Percentiles rank a stretch among this genome's conserved stretches.
phyloP scores from a whole-genome alignment of 345 rosid genomes.

The Angophora floribunda region DNA sequence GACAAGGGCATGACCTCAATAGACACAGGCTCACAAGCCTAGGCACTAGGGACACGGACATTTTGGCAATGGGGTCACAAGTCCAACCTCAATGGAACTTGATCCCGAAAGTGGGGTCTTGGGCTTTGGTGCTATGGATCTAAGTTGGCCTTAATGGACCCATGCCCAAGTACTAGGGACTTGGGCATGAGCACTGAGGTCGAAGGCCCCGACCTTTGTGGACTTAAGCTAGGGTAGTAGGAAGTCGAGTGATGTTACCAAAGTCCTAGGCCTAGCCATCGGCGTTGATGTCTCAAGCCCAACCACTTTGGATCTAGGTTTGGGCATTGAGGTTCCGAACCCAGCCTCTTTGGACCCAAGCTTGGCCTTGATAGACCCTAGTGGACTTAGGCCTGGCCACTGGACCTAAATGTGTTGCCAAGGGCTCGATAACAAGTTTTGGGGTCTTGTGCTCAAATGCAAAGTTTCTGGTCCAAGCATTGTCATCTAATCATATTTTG shows the following conservation, averaged over 20 bases:
- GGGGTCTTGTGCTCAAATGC: background rate
- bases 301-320: background rate
- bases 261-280: background rate
- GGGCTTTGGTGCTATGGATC: background rate
- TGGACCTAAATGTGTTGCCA: accelerated
- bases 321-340: accelerated
- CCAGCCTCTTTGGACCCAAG: accelerated
- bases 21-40: background rate
- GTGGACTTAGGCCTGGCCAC: accelerated
- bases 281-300: accelerated
- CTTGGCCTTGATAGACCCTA: background rate
- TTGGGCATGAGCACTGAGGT: background rate
- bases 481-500: accelerated
- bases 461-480: background rate
- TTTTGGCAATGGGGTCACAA: accelerated
- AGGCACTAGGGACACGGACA: background rate
- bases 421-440: accelerated
- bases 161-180: no score
- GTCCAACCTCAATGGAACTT: background rate
- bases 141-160: background rate
- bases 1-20: background rate
- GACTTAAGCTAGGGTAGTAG: background rate
- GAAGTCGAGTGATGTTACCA: accelerated
- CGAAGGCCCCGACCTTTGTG: background rate
- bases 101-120: no score